A percentile compares a stretch with the other conserved stretches of the same genome.
These are phyloP conservation scores for Curvularia lunata DNA, from an alignment of 2,329 filamentous ascomycete species.

Conservation along the genomic window DNA sequence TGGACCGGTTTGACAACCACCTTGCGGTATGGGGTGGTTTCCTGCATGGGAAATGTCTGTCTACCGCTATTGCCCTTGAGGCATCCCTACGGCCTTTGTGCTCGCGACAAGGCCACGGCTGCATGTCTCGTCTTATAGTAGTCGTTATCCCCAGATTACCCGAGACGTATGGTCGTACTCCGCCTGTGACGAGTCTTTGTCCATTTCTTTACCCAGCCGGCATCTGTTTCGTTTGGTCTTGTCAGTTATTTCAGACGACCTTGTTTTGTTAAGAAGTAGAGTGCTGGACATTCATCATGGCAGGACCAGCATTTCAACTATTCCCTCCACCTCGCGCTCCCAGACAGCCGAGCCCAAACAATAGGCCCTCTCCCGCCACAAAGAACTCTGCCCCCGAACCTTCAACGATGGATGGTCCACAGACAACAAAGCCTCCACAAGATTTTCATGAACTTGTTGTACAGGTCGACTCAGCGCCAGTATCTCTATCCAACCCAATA, in stretches of 20 bases:
- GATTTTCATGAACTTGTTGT: slow-evolving; percentile 51
- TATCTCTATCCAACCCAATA: slow-evolving; percentile 40
- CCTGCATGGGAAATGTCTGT: slow-evolving; percentile 41
- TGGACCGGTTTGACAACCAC: slow-evolving; percentile 37
- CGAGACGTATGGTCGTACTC: slow-evolving; percentile 28
- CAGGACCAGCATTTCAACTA: slow-evolving; percentile 46
- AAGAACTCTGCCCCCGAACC: slow-evolving; percentile 43
- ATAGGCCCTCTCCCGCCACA: slow-evolving; percentile 29
- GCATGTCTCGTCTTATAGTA: slow-evolving; percentile 42
- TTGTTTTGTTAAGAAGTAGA: slow-evolving; percentile 23
- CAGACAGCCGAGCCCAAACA: slow-evolving; percentile 43
- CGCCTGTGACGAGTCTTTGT: slow-evolving; percentile 20
- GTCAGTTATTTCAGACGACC: slow-evolving; percentile 27
- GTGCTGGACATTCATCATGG: slow-evolving; percentile 35
- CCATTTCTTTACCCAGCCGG: slow-evolving; percentile 19
- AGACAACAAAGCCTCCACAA: slow-evolving; percentile 36
- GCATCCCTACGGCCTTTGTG: slow-evolving; percentile 24
- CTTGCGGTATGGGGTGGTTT: slow-evolving; percentile 33
- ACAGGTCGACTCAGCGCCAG: slow-evolving; percentile 48
- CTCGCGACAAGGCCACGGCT: slow-evolving; percentile 5
- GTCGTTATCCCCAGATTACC: slow-evolving; percentile 43
- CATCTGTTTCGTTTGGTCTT: slow-evolving; percentile 18
- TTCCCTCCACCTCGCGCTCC: slow-evolving; percentile 48
- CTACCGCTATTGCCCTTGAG: slow-evolving; percentile 44
- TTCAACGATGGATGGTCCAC: slow-evolving; percentile 38